phyloP scores from a whole-genome alignment of 2,329 filamentous ascomycete species.

The Penicillium sp. region DNA sequence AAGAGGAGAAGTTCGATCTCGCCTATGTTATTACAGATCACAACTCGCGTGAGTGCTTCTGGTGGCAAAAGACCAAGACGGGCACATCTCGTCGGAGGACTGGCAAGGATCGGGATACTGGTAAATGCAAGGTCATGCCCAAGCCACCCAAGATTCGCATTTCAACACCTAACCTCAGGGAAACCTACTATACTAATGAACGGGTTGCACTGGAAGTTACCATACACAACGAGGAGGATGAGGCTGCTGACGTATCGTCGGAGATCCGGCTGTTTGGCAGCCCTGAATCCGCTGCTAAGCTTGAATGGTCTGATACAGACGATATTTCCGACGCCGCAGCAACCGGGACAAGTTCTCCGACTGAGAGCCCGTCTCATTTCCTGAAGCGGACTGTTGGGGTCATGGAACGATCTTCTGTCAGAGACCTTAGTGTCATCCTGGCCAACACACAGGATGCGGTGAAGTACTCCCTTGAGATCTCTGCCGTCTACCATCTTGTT shows the following conservation, averaged over 20 bases:
- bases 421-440: constrained; percentile 47
- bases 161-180: constrained; percentile 57
- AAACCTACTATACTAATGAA: constrained; percentile 85
- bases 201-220: constrained; percentile 65
- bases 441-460: constrained; percentile 52
- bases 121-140: constrained; percentile 70
- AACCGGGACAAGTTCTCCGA: constrained; percentile 27
- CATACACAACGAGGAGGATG: constrained; percentile 78
- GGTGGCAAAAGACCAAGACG: constrained; percentile 44
- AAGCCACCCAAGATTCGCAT: constrained; percentile 91
- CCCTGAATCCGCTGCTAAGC: constrained; percentile 45
- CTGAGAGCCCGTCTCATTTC: constrained; percentile 30
- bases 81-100: constrained; percentile 38
- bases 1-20: constrained; percentile 64
- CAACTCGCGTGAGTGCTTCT: constrained; percentile 33
- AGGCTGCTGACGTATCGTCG: constrained; percentile 68
- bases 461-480: constrained; percentile 67
- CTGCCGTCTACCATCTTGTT: constrained; percentile 71
- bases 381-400: constrained; percentile 36
- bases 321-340: constrained; percentile 16
- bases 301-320: constrained; percentile 48
- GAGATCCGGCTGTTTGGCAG: constrained; percentile 65
- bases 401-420: constrained; percentile 33
- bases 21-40: constrained; percentile 59
- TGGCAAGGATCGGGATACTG: constrained; percentile 48